Evolutionary conservation across 805 yeast species (phyloP).

Genomic region (Ascoidea asiatica): DNA sequence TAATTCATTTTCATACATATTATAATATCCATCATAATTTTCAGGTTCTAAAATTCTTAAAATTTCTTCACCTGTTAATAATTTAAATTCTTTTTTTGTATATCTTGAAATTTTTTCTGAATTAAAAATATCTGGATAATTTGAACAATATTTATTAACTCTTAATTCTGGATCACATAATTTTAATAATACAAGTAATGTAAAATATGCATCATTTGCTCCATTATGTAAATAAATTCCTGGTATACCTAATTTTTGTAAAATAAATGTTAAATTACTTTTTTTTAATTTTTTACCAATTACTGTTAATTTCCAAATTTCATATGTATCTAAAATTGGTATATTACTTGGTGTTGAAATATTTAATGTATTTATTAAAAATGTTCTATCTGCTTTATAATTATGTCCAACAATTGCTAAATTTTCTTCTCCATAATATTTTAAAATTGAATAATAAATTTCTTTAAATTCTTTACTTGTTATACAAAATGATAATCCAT

Average conservation of each 20-base stretch:
- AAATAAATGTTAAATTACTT: slow-evolving; percentile 29
- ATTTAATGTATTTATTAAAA: slow-evolving; percentile 30
- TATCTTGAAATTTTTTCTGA: not conserved
- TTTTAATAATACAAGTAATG: slow-evolving; percentile 34
- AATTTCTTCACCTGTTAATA: not conserved
- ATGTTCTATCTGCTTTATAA: slow-evolving; percentile 36
- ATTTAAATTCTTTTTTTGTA: no score
- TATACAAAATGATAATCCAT: slow-evolving; percentile 35
- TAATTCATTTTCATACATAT: not conserved
- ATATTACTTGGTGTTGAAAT: slow-evolving; percentile 19
- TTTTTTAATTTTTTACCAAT: slow-evolving; percentile 10
- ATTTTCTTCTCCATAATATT: slow-evolving; percentile 26
- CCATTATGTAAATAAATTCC: slow-evolving; percentile 56
- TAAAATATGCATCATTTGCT: slow-evolving; percentile 59
- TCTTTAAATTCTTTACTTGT: slow-evolving; percentile 20
- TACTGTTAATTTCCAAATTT: slow-evolving; percentile 13
- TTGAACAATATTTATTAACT: slow-evolving; percentile 11
- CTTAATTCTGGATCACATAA: slow-evolving; percentile 34
- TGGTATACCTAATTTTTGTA: slow-evolving; percentile 38
- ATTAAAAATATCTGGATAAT: slow-evolving; percentile 1
- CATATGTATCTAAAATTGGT: slow-evolving; percentile 23
- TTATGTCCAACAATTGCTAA: slow-evolving; percentile 48
- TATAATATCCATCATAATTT: not conserved
- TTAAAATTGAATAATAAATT: slow-evolving; percentile 24
- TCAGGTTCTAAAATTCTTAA: not conserved